Base-by-base conservation (phyloP, 768 basidiomycete genomes). In the Tricholoma matsutake region DNA sequence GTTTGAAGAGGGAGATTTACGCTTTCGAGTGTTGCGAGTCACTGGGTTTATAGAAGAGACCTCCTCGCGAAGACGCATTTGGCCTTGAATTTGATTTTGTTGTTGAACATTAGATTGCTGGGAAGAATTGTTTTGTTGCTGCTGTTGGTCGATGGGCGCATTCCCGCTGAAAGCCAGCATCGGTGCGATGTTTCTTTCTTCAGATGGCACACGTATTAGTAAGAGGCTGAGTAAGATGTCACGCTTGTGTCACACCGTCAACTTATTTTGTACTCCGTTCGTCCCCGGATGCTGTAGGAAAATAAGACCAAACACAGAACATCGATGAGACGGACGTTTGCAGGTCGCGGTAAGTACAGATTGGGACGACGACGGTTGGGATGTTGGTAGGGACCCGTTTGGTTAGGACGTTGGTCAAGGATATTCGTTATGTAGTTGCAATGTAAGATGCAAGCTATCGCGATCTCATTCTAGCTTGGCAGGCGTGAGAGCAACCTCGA, bases 61-160 rank as follows among this genome's bases (percentile, higher is more conserved):
- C 55, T 88, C 86, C 47, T 88, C 87, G 68, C 84, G 82, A 41
- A 89, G 80, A 67, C 87, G 83, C 83, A 86, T 83, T 20, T 72
- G 71, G 11, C 63, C 47, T 31, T 68, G 69, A n/a, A 62, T 59
- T 51, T 66, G 47, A 45, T 65, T 64, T 58, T 68, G 65, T 16
- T 69, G 59, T 68, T 76, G 72, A 52, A 71, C 72, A 63, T 39
- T 56, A 6, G 56, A 20, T 32, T 32, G 32, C 32, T 32, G 53
- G 22, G 54, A 14, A n/a, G 56, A 47, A 54, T 54, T 54, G 51
- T 66, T 71, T 47, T 57, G 55, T 49, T 71, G 67, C 62, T 69
- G 73, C 39, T 57, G 57, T 20, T 62, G 62, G 52, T 58, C 54
- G 53, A 37, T 62, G 22, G 57, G 37, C 34, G 61, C 31, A 25